phyloP scores from a whole-genome alignment of 176 grass and related monocot species.

The Bromus sterilis region DNA sequence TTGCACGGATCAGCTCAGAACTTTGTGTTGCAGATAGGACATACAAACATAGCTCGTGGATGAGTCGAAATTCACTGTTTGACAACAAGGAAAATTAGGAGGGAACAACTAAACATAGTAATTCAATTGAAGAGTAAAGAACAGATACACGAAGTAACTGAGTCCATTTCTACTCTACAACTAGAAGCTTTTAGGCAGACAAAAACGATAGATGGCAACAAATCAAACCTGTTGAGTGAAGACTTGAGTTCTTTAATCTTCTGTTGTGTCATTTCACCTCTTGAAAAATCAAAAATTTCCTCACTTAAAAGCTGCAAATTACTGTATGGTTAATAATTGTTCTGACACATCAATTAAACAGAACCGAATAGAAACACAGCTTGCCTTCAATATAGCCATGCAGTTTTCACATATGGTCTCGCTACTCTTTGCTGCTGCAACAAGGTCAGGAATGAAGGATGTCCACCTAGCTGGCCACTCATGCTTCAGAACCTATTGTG shows the following conservation, averaged over 20 bases:
- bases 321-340: neutral
- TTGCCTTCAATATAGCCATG: slow-evolving; percentile 99
- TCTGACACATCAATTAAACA: neutral
- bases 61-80: slow-evolving; percentile 91
- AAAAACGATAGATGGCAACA: slow-evolving; percentile 17
- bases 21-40: slow-evolving; percentile 95
- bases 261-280: slow-evolving; percentile 97
- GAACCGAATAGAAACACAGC: slow-evolving; percentile 4
- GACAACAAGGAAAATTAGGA: slow-evolving; percentile 14
- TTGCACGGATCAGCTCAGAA: slow-evolving; percentile 87
- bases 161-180: neutral
- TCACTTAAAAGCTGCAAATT: slow-evolving; percentile 89
- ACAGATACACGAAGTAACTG: neutral
- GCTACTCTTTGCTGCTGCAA: slow-evolving; percentile 93
- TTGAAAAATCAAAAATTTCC: slow-evolving; percentile 99
- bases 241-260: slow-evolving; percentile 99
- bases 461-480: slow-evolving; percentile 96
- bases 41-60: slow-evolving; percentile 98
- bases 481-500: slow-evolving; percentile 86
- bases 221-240: slow-evolving; percentile 82
- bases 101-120: neutral
- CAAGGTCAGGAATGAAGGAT: slow-evolving; percentile 93
- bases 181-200: neutral
- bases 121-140: neutral
- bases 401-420: slow-evolving; percentile 99